Evolutionary conservation across 2,329 filamentous ascomycete genomes (phyloP), one percentile per base, ranked within the genome.

Genomic region (Pseudonectria buxi): DNA sequence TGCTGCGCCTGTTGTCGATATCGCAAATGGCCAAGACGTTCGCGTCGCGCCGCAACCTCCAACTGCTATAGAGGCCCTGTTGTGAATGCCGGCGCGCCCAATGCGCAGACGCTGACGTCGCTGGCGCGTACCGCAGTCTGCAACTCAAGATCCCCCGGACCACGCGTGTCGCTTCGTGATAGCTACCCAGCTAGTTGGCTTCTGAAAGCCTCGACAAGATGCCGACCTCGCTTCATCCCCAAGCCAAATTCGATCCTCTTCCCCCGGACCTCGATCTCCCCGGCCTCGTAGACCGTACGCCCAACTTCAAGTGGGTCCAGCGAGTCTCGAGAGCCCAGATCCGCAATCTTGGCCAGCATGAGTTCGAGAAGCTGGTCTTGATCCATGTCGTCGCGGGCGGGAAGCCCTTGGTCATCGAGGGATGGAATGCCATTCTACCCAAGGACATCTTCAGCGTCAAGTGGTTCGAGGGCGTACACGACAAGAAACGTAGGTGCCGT

Each of bases 181-280:
- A 28, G 26, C 10, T 5, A 14, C 5, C 5, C 26, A 14, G 14
- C 15, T 11, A 30, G 22, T 6, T 12, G 10, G 28, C 7, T 10
- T 11, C 11, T 6, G 12, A 7, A 14, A 11, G 12, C 24, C 13
- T 10, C 35, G 37, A 41, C 51, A 72, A 53, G 18, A 95, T 95
- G 88, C 83, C 86, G 36, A 66, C 71, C 12, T 72, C 83, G 11
- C 69, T 82, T 39, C 80, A 89, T 51, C 86, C 86, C 1, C 82
- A 87, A 55, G 87, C 88, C 12, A 86, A 88, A 33, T 96, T 96
- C 60, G 87, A 94, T 59, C 89, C 90, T 2, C 85, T 96, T 30
- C 77, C 88, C 0, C 89, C 89, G 0, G 78, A 90, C 53, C 77
- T 96, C 38, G 83, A 96, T 55, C 69, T 96, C 12, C 67, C 77